Percentiles rank a stretch among this genome's conserved stretches.
Conservation (phyloP, 2,329 filamentous ascomycete genomes). For the Colletotrichum phormii region DNA sequence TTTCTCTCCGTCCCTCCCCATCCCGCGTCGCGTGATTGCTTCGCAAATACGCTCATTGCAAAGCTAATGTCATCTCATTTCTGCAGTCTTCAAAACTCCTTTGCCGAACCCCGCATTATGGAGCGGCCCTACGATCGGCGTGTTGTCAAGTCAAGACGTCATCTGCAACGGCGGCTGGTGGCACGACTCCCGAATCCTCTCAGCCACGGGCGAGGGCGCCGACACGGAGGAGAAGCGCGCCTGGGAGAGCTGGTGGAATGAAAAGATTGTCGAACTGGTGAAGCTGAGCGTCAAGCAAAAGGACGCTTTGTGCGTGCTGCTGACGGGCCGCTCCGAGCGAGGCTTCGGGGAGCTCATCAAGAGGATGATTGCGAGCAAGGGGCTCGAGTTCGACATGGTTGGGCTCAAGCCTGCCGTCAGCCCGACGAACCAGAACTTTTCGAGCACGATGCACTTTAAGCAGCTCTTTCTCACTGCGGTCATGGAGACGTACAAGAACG, state of each 20-base stretch:
- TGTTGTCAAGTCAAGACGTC: conserved; percentile 78
- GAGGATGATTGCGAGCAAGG: conserved; percentile 81
- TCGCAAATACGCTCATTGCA: background rate
- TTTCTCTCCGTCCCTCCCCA: conserved; percentile 14
- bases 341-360: conserved; percentile 84
- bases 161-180: conserved; percentile 94
- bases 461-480: conserved; percentile 83
- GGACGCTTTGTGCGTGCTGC: conserved; percentile 84
- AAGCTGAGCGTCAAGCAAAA: conserved; percentile 84
- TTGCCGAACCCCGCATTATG: conserved; percentile 90
- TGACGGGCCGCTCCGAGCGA: conserved; percentile 86
- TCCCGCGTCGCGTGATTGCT: background rate
- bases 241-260: conserved; percentile 98
- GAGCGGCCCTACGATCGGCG: conserved; percentile 81
- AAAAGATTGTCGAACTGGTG: conserved; percentile 85
- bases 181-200: conserved; percentile 90
- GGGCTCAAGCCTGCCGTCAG: conserved; percentile 87
- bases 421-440: conserved; percentile 82
- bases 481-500: conserved; percentile 85
- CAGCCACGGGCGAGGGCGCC: conserved; percentile 84
- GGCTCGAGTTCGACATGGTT: conserved; percentile 88
- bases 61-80: background rate
- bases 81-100: conserved; percentile 86
- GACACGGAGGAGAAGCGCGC: conserved; percentile 84
- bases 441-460: conserved; percentile 92